Evolutionary conservation across 805 yeast genomes (phyloP).

Genomic region (Wickerhamiella domercqiae): DNA sequence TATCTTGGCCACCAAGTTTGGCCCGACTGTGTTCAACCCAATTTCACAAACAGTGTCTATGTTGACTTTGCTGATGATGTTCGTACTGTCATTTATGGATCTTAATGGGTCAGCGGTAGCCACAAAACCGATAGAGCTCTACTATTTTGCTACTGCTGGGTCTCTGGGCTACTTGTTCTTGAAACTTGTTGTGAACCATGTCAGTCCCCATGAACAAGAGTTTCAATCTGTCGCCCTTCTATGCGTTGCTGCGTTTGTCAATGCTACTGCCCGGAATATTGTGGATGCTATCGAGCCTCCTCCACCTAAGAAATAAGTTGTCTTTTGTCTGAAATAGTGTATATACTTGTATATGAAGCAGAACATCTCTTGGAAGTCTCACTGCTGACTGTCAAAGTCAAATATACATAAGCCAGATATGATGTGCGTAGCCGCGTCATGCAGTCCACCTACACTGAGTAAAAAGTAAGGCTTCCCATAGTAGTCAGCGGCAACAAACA

Average conservation of each 20-base stretch:
- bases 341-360: background rate
- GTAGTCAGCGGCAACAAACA: too few relatives aligned
- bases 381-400: too few relatives aligned
- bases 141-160: constrained; percentile 16
- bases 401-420: too few relatives aligned
- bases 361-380: too few relatives aligned
- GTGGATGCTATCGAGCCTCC: constrained; percentile 16
- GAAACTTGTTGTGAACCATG: constrained; percentile 9
- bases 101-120: constrained; percentile 17
- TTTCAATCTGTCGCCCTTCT: constrained; percentile 7
- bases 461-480: too few relatives aligned
- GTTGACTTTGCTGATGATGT: constrained; percentile 10
- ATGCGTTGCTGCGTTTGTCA: constrained; percentile 14
- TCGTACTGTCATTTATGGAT: constrained; percentile 16
- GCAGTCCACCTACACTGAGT: too few relatives aligned
- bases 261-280: constrained; percentile 17
- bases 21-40: constrained; percentile 15
- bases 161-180: constrained; percentile 15
- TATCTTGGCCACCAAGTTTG: constrained; percentile 6
- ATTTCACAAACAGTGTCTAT: constrained; percentile 10
- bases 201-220: constrained; percentile 3
- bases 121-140: constrained; percentile 14
- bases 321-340: too few relatives aligned
- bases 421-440: too few relatives aligned
- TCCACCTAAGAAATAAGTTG: background rate